These are phyloP conservation scores for Annulohypoxylon maeteangense DNA, from an alignment of 495 filamentous ascomycete genomes.

Conservation along the genomic window DNA sequence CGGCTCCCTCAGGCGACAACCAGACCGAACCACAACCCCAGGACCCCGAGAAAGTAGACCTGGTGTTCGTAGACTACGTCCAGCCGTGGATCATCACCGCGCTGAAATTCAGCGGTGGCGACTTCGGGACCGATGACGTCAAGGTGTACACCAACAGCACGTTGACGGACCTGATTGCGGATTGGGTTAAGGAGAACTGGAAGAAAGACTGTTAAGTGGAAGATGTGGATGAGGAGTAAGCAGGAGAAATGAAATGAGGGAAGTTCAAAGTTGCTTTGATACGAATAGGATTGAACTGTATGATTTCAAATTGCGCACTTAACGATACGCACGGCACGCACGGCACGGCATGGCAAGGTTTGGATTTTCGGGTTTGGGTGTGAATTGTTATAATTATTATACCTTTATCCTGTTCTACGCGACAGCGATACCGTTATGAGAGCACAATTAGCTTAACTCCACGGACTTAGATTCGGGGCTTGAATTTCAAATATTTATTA, in stretches of 20 bases:
- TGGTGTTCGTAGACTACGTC: constrained; percentile 93
- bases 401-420: neutral
- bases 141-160: constrained; percentile 72
- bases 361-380: constrained; percentile 5
- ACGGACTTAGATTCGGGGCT: neutral
- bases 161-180: constrained; percentile 77
- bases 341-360: neutral
- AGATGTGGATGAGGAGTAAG: too few species aligned
- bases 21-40: constrained; percentile 26
- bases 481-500: neutral
- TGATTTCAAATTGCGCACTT: constrained; percentile 12
- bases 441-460: neutral
- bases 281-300: neutral
- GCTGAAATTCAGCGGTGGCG: constrained; percentile 71
- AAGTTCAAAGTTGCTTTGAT: neutral
- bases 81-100: constrained; percentile 80
- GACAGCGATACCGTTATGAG: neutral
- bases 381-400: neutral
- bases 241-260: neutral
- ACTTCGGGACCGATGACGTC: constrained; percentile 69
- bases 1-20: constrained; percentile 13
- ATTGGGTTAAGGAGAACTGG: constrained; percentile 88
- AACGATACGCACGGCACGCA: neutral
- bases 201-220: constrained; percentile 57
- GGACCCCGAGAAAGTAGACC: constrained; percentile 77